A percentile compares a stretch with the other conserved stretches of the same genome.
phyloP scores from a whole-genome alignment of 257 asterid species.

The Nicotiana undulata region DNA sequence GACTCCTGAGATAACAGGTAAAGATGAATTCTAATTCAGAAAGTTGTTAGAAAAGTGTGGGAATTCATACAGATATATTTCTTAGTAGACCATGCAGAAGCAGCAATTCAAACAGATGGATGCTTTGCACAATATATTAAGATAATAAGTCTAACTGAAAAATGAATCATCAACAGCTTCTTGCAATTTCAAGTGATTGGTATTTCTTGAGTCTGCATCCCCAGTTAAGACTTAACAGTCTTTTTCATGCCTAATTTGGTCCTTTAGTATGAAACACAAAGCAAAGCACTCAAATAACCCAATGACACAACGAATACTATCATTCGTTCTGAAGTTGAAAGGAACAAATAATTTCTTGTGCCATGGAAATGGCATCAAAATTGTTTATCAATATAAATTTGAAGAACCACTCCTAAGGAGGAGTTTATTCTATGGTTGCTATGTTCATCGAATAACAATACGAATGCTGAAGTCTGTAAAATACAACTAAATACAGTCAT shows the following conservation, averaged over 20 bases:
- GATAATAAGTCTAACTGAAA: background rate
- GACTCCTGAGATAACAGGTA: slow-evolving; percentile 45
- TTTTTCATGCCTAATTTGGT: background rate
- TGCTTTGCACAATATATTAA: background rate
- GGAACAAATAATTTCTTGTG: background rate
- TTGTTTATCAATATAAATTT: background rate
- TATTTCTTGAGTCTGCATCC: too few species aligned
- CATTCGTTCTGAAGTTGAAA: background rate
- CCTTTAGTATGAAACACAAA: background rate
- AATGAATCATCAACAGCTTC: background rate
- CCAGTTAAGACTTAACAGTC: background rate
- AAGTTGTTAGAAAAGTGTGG: background rate
- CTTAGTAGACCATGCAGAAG: background rate
- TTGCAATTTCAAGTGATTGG: background rate
- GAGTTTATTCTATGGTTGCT: background rate
- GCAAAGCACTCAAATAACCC: background rate
- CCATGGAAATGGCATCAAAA: background rate
- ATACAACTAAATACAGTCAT: background rate
- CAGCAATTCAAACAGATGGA: background rate
- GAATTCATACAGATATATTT: background rate
- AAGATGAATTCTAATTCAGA: background rate
- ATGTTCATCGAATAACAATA: background rate
- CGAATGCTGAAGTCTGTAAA: background rate
- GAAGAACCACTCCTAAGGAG: background rate
- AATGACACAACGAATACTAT: background rate